These are phyloP conservation scores for Myxozyma kluyveri DNA, from an alignment of 805 yeast species.

Conservation along the genomic window DNA sequence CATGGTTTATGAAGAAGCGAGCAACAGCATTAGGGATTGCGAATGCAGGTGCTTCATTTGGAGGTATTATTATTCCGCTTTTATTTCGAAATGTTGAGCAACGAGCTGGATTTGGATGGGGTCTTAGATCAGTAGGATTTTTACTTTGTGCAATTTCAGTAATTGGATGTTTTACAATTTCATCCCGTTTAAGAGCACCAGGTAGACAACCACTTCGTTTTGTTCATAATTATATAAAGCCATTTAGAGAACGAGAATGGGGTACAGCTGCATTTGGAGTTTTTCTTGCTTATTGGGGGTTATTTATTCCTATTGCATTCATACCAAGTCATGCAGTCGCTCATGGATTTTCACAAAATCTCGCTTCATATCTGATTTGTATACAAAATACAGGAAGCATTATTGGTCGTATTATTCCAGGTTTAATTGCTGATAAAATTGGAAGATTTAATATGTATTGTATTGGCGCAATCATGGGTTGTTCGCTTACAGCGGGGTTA, in stretches of 20 bases:
- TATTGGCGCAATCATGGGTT: constrained; percentile 34
- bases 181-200: constrained; percentile 32
- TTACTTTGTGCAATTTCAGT: constrained; percentile 38
- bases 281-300: constrained; percentile 35
- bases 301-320: constrained; percentile 38
- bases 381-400: constrained; percentile 41
- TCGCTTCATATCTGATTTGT: constrained; percentile 36
- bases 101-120: constrained; percentile 54
- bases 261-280: constrained; percentile 30
- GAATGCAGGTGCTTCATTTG: constrained; percentile 52
- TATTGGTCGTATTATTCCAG: constrained; percentile 52
- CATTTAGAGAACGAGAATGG: constrained; percentile 34
- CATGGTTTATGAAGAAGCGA: constrained; percentile 46
- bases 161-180: constrained; percentile 32
- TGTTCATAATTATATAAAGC: constrained; percentile 20
- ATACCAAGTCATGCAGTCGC: constrained; percentile 35
- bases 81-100: constrained; percentile 44
- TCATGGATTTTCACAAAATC: constrained; percentile 26
- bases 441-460: constrained; percentile 48
- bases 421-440: constrained; percentile 46
- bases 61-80: constrained; percentile 51
- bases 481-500: constrained; percentile 35
- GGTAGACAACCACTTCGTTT: constrained; percentile 19
- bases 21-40: constrained; percentile 49
- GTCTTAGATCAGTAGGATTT: constrained; percentile 50